Conservation (phyloP, 2,329 filamentous ascomycete genomes). For the Aspergillus pseudoglaucus region DNA sequence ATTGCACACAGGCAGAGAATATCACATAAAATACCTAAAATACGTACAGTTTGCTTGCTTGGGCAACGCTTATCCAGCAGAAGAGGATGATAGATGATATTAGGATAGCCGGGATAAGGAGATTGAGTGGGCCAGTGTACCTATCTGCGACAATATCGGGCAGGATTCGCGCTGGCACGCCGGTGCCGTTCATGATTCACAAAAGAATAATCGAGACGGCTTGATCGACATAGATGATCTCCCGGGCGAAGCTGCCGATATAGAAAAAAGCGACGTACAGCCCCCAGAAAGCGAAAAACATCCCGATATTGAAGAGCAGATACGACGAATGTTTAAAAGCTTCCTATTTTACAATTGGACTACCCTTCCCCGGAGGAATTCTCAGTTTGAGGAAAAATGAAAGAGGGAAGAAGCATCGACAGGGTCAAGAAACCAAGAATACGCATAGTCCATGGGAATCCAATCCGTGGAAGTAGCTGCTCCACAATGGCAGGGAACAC, state of each 20-base stretch:
- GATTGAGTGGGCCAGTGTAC: conserved; percentile 55
- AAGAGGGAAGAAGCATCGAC: conserved; percentile 34
- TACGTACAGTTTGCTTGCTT: conserved; percentile 49
- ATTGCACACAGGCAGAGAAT: conserved; percentile 57
- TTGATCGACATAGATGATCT: conserved; percentile 36
- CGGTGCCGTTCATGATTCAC: conserved; percentile 59
- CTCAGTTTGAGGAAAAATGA: conserved; percentile 46
- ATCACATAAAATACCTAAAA: conserved; percentile 62
- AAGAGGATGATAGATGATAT: conserved; percentile 41
- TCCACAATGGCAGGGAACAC: conserved; percentile 56
- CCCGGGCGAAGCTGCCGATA: conserved; percentile 36
- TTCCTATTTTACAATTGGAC: conserved; percentile 45
- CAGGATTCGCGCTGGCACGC: conserved; percentile 51
- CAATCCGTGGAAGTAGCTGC: conserved; percentile 53
- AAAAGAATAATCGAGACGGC: conserved; percentile 53
- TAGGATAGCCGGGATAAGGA: conserved; percentile 48
- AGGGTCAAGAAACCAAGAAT: conserved; percentile 56
- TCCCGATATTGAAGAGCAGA: conserved; percentile 35
- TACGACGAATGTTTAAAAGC: conserved; percentile 49
- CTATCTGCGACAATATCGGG: conserved; percentile 55
- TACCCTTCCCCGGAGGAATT: conserved; percentile 43
- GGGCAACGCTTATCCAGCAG: conserved; percentile 55
- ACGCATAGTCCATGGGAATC: conserved; percentile 60
- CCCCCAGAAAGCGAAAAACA: conserved; percentile 45
- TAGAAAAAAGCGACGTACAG: conserved; percentile 51